Conservation (phyloP, 108 stramenopile genomes). For the Skeletonema menzelii region DNA sequence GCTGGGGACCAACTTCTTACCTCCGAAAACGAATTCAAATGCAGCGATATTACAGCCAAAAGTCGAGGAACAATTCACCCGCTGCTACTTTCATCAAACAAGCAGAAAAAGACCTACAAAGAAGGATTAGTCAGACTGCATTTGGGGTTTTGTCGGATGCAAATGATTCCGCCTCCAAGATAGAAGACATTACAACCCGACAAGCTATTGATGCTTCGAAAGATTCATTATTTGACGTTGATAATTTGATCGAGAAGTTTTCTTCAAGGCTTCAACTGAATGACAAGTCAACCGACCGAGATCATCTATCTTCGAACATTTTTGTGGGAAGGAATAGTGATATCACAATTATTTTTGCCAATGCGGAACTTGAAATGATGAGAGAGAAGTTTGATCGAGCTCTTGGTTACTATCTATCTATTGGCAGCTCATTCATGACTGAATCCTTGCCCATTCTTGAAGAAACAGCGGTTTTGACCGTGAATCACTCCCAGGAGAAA, state of each 20-base stretch:
- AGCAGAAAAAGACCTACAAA: conserved; percentile 32
- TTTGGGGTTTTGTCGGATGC: conserved; percentile 34
- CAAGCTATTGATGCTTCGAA: conserved; percentile 39
- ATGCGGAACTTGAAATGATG: conserved; percentile 75
- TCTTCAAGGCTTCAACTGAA: conserved; percentile 12
- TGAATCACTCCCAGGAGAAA: conserved; percentile 22
- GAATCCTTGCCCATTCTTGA: conserved; percentile 32
- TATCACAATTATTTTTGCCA: conserved; percentile 32
- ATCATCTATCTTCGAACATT: conserved; percentile 14
- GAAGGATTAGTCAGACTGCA: conserved; percentile 48
- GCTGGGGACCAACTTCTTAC: conserved; percentile 76
- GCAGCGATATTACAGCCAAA: conserved; percentile 43
- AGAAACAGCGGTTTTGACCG: conserved; percentile 50
- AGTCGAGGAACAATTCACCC: conserved; percentile 8
- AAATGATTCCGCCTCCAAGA: conserved; percentile 2
- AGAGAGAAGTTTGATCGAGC: conserved; percentile 63
- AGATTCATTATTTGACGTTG: conserved; percentile 40
- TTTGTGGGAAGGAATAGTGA: conserved; percentile 5
- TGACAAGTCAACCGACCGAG: background rate
- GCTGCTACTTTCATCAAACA: conserved; percentile 26
- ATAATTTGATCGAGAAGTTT: conserved; percentile 20
- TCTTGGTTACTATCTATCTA: conserved; percentile 59
- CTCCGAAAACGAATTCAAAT: conserved; percentile 67
- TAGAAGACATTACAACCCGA: conserved; percentile 8
- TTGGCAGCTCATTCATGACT: conserved; percentile 54